phyloP scores from a whole-genome alignment of 768 basidiomycete genomes.

The Saitozyma sp. region DNA sequence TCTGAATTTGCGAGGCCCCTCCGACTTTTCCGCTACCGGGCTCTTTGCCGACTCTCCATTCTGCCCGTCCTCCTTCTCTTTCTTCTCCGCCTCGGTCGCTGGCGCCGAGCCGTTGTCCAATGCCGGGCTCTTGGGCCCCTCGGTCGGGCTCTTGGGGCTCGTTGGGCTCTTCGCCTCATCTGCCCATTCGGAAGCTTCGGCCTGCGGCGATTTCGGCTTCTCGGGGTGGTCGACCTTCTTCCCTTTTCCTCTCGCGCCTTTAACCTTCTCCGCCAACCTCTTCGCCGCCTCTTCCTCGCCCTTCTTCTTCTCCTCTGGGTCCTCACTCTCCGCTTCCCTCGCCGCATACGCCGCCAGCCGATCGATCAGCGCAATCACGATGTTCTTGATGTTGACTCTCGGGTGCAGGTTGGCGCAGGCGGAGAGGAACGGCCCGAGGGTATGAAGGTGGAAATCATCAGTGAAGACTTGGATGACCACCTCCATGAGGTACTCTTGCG shows the following conservation, averaged over 20 bases:
- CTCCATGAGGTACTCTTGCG: constrained; percentile 99
- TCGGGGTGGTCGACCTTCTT: constrained; percentile 48
- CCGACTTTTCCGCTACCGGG: constrained; percentile 55
- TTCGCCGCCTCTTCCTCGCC: constrained; percentile 92
- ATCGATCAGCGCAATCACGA: constrained; percentile 96
- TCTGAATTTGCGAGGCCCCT: constrained; percentile 72
- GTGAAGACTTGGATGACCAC: constrained; percentile 99
- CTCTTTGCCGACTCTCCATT: not conserved
- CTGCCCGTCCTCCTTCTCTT: constrained; percentile 8
- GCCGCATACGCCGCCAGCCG: constrained; percentile 93
- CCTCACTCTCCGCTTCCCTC: constrained; percentile 92
- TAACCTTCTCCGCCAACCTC: constrained; percentile 83
- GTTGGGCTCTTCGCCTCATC: constrained; percentile 6
- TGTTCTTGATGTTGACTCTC: constrained; percentile 97
- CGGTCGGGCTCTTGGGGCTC: constrained; percentile 6
- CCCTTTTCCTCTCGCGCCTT: constrained; percentile 63
- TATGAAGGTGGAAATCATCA: constrained; percentile 95
- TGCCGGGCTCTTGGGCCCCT: constrained; percentile 7
- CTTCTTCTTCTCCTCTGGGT: constrained; percentile 87
- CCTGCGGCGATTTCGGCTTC: constrained; percentile 12
- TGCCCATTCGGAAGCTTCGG: constrained; percentile 39
- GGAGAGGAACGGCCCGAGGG: constrained; percentile 91
- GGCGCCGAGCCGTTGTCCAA: constrained; percentile 13
- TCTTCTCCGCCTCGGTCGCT: not conserved
- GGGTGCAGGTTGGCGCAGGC: constrained; percentile 96